Percentiles rank a stretch among this genome's conserved stretches.
These are phyloP conservation scores for Colletotrichum incanum DNA, from an alignment of 2,329 filamentous ascomycete species.

Conservation along the genomic window DNA sequence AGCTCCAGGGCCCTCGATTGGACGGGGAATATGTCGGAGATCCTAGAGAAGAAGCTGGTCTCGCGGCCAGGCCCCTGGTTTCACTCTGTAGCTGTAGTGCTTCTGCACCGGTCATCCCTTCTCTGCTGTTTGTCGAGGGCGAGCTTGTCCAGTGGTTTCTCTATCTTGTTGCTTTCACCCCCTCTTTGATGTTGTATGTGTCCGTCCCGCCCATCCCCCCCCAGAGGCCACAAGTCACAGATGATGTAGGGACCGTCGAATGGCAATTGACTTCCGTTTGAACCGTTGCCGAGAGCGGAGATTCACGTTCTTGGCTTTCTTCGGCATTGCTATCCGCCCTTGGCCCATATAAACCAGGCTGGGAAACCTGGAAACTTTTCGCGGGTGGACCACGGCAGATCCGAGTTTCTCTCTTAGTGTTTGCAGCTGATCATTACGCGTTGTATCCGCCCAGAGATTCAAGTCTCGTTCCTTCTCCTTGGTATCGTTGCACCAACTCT, in stretches of 20 bases:
- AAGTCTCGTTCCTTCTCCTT: background rate
- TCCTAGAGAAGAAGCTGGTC: constrained; percentile 33
- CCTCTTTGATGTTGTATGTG: background rate
- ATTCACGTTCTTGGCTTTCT: constrained; percentile 14
- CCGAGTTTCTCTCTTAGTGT: constrained; percentile 17
- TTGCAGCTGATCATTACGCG: constrained; percentile 17
- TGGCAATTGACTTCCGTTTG: background rate
- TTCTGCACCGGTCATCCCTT: constrained; percentile 14
- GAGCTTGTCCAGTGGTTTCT: constrained; percentile 11
- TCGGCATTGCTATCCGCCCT: constrained; percentile 35
- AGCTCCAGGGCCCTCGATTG: constrained; percentile 22
- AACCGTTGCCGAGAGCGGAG: constrained; percentile 5
- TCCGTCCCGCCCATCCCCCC: too few species aligned
- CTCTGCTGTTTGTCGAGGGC: background rate
- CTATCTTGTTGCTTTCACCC: background rate
- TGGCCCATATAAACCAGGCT: constrained; percentile 42
- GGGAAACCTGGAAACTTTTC: constrained; percentile 29
- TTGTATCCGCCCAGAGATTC: background rate
- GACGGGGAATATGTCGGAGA: constrained; percentile 39
- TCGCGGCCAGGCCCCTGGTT: background rate
- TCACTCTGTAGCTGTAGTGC: constrained; percentile 20
- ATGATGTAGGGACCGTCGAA: background rate
- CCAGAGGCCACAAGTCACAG: background rate
- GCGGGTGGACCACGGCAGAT: constrained; percentile 28
- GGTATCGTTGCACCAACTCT: constrained; percentile 7